Evolutionary conservation across 257 asterid species (phyloP).

Genomic region (Solanum paucissectum): DNA sequence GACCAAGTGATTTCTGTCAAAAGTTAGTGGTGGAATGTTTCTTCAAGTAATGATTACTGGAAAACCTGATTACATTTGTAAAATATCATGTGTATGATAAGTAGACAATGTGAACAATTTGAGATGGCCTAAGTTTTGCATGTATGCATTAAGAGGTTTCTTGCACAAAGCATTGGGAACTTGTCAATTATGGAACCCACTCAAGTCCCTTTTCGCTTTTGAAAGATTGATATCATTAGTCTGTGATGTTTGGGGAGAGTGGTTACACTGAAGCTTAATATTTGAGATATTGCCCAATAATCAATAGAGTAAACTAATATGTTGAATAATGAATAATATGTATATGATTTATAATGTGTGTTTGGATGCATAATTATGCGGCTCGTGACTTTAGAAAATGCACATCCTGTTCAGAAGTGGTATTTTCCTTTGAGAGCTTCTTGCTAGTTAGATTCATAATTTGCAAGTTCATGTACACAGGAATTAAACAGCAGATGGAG

Average conservation of each 20-base stretch:
- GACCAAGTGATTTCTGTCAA: not conserved
- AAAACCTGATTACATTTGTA: not conserved
- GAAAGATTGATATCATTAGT: not conserved
- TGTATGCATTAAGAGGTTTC: not conserved
- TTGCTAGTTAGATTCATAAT: not conserved
- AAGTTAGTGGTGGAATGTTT: not conserved
- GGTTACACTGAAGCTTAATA: not conserved
- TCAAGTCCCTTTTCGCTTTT: not conserved
- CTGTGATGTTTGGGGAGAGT: not conserved
- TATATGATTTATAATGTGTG: not conserved
- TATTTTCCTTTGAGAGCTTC: not conserved
- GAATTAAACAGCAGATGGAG: conserved; percentile 45
- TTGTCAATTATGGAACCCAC: not conserved
- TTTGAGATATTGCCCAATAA: not conserved
- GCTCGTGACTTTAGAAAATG: not conserved
- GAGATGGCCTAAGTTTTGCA: not conserved
- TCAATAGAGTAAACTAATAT: not conserved
- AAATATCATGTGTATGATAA: not conserved
- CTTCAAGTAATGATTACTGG: not conserved
- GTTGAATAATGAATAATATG: not conserved
- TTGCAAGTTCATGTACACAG: conserved; percentile 24
- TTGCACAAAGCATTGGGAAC: not conserved
- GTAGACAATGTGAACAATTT: not conserved
- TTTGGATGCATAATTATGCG: not conserved
- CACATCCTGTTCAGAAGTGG: not conserved